Base-by-base conservation (phyloP, 176 grass and related monocot genomes). In the Rhynchospora breviuscula region DNA sequence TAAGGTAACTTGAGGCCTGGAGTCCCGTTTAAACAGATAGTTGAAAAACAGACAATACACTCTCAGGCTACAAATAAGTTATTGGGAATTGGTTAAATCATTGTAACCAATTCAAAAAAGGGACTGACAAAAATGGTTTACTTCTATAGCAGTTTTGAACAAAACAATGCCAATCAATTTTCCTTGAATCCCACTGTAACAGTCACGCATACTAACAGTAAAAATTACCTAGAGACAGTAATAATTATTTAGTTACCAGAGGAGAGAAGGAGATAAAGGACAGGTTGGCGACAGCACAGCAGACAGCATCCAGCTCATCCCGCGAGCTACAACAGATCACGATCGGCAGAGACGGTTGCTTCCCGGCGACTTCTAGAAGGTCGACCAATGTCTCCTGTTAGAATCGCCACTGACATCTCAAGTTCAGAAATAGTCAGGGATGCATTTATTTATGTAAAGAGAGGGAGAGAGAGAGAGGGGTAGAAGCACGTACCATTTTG, bases 231-330 rank as follows among this genome's bases (percentile, higher is more conserved):
- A 65, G 54, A 82, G 3, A 18, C 7, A 62, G 23, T 63, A 64
- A 60, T n/a, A 29, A 29, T 19, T 47, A 67, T 13, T 57, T 81
- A 67, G 57, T 48, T 83, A 98, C 96, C 89, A 98, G 87, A 0
- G 91, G 89, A 54, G 91, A 93, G 13, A 89, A 79, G 18, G 91
- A 89, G 59, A 95, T 87, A 60, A 90, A 95, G 80, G 89, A 84
- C 52, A 98, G 96, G 78, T 89, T 91, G 21, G 91, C 78, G 2
- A 93, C 86, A 5, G 91, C 87, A 67, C 88, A 89, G 52, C 89
- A 98, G 52, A 95, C 80, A 0, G 86, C 83, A 40, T 98, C 96
- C 33, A 95, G 91, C 54, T 98, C 91, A 85, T 98, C 96, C 14
- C 93, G 89, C 22, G 93, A 98, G 1, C 86, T 93, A 74, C 94